These are phyloP conservation scores for Microbotryum silenes-acaulis DNA, from an alignment of 1,284 basidiomycete genomes.

Conservation along the genomic window DNA sequence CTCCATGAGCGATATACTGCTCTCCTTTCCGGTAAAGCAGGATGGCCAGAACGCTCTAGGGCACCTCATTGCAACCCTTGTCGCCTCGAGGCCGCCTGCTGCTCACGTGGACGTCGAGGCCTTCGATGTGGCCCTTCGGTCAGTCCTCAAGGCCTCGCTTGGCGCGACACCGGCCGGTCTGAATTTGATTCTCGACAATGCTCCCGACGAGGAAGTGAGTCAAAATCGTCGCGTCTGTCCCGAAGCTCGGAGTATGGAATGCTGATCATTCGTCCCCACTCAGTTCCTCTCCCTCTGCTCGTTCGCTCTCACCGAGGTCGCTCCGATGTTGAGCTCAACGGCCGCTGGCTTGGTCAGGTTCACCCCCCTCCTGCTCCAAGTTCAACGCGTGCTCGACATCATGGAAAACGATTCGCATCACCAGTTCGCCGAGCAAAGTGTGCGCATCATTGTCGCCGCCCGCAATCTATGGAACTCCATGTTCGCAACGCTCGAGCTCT, in stretches of 20 bases:
- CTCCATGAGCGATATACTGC: no score
- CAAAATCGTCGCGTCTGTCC: no score
- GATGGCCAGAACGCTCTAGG: no score
- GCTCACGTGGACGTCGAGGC: no score
- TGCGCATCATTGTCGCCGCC: neutral
- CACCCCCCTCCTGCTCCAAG: neutral
- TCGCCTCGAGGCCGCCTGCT: no score
- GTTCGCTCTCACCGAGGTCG: neutral
- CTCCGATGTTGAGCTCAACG: neutral
- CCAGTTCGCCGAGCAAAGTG: neutral
- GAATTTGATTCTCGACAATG: neutral
- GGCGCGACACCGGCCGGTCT: no score
- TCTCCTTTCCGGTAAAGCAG: no score
- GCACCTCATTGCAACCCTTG: no score
- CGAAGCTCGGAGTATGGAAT: neutral
- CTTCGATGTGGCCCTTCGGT: no score
- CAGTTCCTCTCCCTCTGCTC: conserved; percentile 1
- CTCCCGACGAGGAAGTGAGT: neutral
- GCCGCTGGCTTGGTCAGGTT: neutral
- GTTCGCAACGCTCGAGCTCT: neutral
- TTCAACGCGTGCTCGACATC: neutral
- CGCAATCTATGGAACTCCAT: neutral
- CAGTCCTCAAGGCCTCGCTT: no score
- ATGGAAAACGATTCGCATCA: neutral
- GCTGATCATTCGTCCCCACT: no score